Percentiles rank a stretch among this genome's conserved stretches.
These are phyloP conservation scores for Trichoderma parareesei DNA, from an alignment of 495 filamentous ascomycete genomes.

Conservation along the genomic window DNA sequence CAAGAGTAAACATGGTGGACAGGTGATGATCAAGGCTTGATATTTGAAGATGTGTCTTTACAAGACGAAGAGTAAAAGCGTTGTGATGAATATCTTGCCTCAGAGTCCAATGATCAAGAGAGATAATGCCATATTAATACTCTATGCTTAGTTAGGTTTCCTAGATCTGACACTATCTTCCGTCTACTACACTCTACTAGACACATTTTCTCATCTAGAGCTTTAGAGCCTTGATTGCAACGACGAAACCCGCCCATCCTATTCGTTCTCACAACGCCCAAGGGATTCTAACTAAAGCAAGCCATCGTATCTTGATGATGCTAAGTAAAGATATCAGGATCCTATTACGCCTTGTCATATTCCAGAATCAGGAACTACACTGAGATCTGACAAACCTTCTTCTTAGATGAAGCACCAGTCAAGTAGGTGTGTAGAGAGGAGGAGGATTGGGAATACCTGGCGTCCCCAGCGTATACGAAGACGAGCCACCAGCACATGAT, in stretches of 20 bases:
- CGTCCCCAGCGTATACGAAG: too few relatives aligned
- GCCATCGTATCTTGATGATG: background rate
- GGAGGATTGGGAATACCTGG: too few relatives aligned
- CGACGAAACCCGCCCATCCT: background rate
- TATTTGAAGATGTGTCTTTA: background rate
- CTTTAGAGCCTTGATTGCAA: background rate
- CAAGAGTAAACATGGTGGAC: slow-evolving; percentile 4
- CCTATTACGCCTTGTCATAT: background rate
- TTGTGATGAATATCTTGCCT: background rate
- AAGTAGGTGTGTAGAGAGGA: too few relatives aligned
- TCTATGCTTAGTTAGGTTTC: background rate
- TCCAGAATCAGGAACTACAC: background rate
- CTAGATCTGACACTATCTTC: too few relatives aligned
- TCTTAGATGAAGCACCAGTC: background rate
- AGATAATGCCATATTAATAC: background rate
- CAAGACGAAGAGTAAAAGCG: background rate
- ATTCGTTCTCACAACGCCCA: background rate
- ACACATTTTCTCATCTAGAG: background rate
- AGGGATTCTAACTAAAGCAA: background rate
- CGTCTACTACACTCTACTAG: too few relatives aligned
- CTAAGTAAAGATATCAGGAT: background rate
- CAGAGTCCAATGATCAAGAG: background rate
- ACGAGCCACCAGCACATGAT: too few relatives aligned
- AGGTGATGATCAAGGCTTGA: background rate
- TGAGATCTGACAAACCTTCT: background rate